These are phyloP conservation scores for Pisolithus microcarpus DNA, from an alignment of 768 basidiomycete genomes.

Conservation along the genomic window DNA sequence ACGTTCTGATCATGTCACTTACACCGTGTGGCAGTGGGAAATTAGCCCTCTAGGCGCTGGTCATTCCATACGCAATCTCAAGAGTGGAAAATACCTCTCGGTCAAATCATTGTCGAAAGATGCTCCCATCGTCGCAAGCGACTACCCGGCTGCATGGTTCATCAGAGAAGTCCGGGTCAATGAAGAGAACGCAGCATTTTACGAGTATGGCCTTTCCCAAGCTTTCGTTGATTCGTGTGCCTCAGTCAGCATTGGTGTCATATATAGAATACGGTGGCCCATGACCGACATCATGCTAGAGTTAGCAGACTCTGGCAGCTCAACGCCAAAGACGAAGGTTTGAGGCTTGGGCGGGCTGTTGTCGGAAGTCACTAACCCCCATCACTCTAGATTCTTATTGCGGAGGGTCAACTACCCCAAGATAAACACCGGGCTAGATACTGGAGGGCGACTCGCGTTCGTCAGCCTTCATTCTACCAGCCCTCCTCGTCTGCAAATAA, in stretches of 20 bases:
- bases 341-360: no score
- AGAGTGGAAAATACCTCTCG: constrained; percentile 25
- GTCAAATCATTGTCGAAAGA: constrained; percentile 21
- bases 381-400: constrained; percentile 14
- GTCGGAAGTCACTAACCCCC: no score
- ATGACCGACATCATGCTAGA: constrained; percentile 23
- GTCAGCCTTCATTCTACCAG: constrained; percentile 25
- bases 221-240: no score
- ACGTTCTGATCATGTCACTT: background rate
- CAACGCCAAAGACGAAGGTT: constrained; percentile 26
- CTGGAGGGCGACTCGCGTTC: constrained; percentile 25
- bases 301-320: constrained; percentile 18
- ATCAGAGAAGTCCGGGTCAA: constrained; percentile 17
- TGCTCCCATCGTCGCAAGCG: constrained; percentile 16
- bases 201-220: constrained; percentile 16
- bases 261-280: constrained; percentile 25
- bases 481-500: constrained; percentile 9
- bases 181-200: constrained; percentile 22
- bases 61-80: constrained; percentile 24
- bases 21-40: constrained; percentile 19
- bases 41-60: constrained; percentile 23
- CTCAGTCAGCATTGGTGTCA: no score
- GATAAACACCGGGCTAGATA: constrained; percentile 23
- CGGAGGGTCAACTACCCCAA: constrained; percentile 16
- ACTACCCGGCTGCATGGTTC: constrained; percentile 24